Evolutionary conservation across 1,284 basidiomycete genomes (phyloP).

Genomic region (Pseudozyma hubeiensis): DNA sequence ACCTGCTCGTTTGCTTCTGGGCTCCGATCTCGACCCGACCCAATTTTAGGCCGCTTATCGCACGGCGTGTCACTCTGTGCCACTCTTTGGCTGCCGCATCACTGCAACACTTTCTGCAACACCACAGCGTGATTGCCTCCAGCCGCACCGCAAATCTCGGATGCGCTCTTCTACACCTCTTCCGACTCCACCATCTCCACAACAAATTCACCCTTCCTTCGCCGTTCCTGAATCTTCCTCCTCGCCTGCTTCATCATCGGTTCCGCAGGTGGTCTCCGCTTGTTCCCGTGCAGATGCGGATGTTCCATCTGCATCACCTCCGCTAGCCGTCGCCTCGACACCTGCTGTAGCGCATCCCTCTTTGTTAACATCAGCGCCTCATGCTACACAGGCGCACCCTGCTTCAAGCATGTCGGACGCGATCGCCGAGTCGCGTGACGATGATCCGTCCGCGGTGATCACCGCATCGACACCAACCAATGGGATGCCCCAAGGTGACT

Average conservation of each 20-base stretch:
- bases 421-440: constrained; percentile 25
- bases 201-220: constrained; percentile 8
- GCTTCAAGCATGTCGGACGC: constrained; percentile 28
- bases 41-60: neutral
- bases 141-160: constrained; percentile 23
- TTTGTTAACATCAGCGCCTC: constrained; percentile 9
- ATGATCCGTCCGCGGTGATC: constrained; percentile 16
- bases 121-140: neutral
- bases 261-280: neutral
- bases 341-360: constrained; percentile 1
- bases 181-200: constrained; percentile 29
- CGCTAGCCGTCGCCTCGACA: neutral
- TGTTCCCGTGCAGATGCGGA: constrained; percentile 11
- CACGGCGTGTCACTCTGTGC: constrained; percentile 19
- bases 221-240: neutral
- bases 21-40: constrained; percentile 15
- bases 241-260: neutral
- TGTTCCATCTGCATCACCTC: neutral
- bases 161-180: constrained; percentile 19
- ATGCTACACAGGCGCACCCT: constrained; percentile 14
- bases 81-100: neutral
- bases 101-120: constrained; percentile 1
- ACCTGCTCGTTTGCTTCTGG: neutral
- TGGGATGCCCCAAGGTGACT: too few species aligned
- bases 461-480: neutral